Conservation (phyloP, 1,284 basidiomycete genomes). For the Mixia osmundae region DNA sequence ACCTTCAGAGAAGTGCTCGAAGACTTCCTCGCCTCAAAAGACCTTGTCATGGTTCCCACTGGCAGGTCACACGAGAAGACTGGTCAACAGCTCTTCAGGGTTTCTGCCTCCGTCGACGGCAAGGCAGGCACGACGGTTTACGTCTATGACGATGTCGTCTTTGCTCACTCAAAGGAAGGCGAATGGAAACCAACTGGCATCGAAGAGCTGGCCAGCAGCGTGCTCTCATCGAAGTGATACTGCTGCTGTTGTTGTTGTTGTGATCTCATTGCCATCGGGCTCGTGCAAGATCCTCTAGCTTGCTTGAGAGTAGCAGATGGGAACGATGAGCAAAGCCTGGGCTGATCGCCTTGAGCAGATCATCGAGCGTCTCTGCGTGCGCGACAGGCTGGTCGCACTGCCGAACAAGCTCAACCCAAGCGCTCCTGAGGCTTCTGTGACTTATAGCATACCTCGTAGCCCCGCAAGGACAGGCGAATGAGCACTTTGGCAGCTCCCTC, state of each 20-base stretch:
- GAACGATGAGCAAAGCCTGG: slow-evolving; percentile 3
- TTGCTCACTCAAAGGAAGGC: slow-evolving; percentile 9
- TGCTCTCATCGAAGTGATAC: no score
- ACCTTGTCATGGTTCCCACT: slow-evolving; percentile 67
- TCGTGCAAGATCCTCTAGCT: slow-evolving; percentile 8
- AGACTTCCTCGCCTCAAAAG: slow-evolving; percentile 54
- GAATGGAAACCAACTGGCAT: slow-evolving; percentile 14
- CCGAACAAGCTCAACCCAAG: no score
- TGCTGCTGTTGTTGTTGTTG: no score
- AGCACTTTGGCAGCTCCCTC: no score
- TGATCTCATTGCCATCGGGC: no score
- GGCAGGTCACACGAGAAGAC: slow-evolving; percentile 56
- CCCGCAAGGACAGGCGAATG: no score
- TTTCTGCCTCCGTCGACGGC: slow-evolving; percentile 51
- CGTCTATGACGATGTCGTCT: slow-evolving; percentile 46
- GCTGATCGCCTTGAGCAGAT: slow-evolving; percentile 4
- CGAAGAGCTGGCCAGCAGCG: slow-evolving; percentile 14
- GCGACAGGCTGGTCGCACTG: no score
- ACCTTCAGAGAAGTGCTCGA: slow-evolving; percentile 80
- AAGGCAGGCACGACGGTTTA: slow-evolving; percentile 65
- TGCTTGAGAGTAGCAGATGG: slow-evolving; percentile 6
- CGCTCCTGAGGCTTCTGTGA: no score
- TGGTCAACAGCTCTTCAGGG: slow-evolving; percentile 61
- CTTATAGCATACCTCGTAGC: no score
- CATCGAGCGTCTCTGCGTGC: slow-evolving; percentile 6